Conservation (phyloP, 1,139 yeast genomes). For the Taphrina flavorubra region DNA sequence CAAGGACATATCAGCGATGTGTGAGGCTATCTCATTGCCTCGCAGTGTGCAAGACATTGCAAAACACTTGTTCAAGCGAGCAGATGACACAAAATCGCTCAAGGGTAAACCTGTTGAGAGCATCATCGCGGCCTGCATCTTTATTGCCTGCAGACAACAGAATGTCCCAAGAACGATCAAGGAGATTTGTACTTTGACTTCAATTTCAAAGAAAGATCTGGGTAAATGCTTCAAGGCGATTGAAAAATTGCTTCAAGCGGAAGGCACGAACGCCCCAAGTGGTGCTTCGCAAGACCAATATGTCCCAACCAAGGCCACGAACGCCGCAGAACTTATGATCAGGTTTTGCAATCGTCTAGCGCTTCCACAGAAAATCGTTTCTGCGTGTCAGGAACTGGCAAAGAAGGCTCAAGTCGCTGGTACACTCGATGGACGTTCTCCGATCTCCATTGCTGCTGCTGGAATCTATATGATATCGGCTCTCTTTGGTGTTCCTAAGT, state of each 20-base stretch:
- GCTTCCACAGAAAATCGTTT: conserved; percentile 78
- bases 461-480: conserved; percentile 92
- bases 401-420: conserved; percentile 88
- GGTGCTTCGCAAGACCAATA: conserved; percentile 41
- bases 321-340: conserved; percentile 92
- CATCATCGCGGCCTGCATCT: conserved; percentile 95
- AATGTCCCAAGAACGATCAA: conserved; percentile 93
- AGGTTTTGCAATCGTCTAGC: conserved; percentile 97
- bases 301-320: conserved; percentile 56
- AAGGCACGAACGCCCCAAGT: conserved; percentile 37
- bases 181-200: conserved; percentile 94
- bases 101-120: conserved; percentile 93
- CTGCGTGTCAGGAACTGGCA: conserved; percentile 93
- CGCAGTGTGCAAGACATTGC: conserved; percentile 97
- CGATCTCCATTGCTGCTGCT: conserved; percentile 96
- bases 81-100: conserved; percentile 82
- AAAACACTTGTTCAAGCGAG: conserved; percentile 90
- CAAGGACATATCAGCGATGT: conserved; percentile 90
- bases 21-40: conserved; percentile 95
- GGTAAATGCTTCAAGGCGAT: conserved; percentile 61
- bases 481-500: conserved; percentile 66
- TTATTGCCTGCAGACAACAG: conserved; percentile 93
- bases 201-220: conserved; percentile 91
- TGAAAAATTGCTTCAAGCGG: conserved; percentile 42
- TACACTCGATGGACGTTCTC: conserved; percentile 94